Conservation (phyloP, 2,329 filamentous ascomycete species). For the Fusarium goolgardi region DNA sequence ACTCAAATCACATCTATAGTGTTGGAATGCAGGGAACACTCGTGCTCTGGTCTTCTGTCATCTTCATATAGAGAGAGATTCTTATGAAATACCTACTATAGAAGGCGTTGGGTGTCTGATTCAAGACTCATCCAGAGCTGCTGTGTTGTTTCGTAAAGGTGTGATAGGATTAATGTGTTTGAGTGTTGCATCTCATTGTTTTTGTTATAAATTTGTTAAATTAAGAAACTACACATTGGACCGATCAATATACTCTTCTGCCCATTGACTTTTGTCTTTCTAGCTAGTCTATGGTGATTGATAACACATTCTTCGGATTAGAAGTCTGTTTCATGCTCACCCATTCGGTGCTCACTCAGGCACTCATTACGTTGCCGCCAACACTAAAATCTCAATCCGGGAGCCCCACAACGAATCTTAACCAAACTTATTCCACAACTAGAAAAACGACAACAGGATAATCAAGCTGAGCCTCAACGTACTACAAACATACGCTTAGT, state of each 20-base stretch:
- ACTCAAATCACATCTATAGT: neutral
- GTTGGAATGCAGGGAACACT: neutral
- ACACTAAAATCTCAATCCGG: slow-evolving; percentile 46
- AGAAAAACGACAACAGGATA: slow-evolving; percentile 15
- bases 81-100: neutral
- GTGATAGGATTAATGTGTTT: neutral
- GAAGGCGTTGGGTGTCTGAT: slow-evolving; percentile 11
- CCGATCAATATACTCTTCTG: neutral
- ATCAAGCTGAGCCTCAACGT: slow-evolving; percentile 2
- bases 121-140: neutral
- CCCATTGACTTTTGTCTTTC: neutral
- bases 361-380: neutral
- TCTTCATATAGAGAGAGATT: neutral
- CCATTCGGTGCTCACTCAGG: neutral
- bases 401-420: slow-evolving; percentile 48
- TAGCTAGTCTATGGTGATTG: neutral
- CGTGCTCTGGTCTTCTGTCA: too few relatives aligned
- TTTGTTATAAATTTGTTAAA: neutral
- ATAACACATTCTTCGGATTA: neutral
- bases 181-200: neutral
- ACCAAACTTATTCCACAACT: slow-evolving; percentile 38
- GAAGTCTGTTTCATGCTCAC: too few relatives aligned
- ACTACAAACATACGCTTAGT: neutral
- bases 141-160: neutral
- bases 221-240: too few relatives aligned